Percentiles rank a stretch among this genome's conserved stretches.
These are phyloP conservation scores for Penicillium sp. DNA, from an alignment of 2,329 filamentous ascomycete genomes.

Conservation along the genomic window DNA sequence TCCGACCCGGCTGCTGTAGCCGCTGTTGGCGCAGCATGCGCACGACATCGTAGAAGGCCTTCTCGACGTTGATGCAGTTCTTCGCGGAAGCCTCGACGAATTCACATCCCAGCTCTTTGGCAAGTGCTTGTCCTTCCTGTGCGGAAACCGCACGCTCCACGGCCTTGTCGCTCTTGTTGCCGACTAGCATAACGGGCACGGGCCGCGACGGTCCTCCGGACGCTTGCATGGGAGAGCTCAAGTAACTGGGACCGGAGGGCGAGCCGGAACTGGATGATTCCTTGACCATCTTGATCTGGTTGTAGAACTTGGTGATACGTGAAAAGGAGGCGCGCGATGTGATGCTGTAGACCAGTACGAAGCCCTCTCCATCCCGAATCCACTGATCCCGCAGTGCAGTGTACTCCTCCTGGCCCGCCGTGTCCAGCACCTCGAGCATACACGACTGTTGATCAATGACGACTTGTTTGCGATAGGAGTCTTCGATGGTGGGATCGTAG, in stretches of 20 bases:
- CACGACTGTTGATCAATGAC: conserved; percentile 92
- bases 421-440: conserved; percentile 97
- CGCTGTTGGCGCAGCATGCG: conserved; percentile 82
- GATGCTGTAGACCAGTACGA: conserved; percentile 97
- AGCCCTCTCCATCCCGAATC: conserved; percentile 97
- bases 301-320: conserved; percentile 91
- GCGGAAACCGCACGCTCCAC: conserved; percentile 95
- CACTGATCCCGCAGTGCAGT: conserved; percentile 95
- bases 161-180: conserved; percentile 96
- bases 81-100: conserved; percentile 97
- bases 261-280: conserved; percentile 67
- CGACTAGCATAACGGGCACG: conserved; percentile 95
- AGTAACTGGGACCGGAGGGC: conserved; percentile 51
- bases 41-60: conserved; percentile 97
- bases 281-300: conserved; percentile 96
- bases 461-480: conserved; percentile 68
- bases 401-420: conserved; percentile 97
- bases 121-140: conserved; percentile 89
- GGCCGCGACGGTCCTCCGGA: conserved; percentile 56
- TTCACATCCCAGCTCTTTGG: conserved; percentile 88
- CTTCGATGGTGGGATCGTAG: conserved; percentile 68
- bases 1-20: conserved; percentile 49
- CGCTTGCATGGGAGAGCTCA: conserved; percentile 50
- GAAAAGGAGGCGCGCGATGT: conserved; percentile 93
- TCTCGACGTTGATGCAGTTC: conserved; percentile 97